Evolutionary conservation across 345 rosid genomes (phyloP).

Genomic region (Euphorbia peplus): DNA sequence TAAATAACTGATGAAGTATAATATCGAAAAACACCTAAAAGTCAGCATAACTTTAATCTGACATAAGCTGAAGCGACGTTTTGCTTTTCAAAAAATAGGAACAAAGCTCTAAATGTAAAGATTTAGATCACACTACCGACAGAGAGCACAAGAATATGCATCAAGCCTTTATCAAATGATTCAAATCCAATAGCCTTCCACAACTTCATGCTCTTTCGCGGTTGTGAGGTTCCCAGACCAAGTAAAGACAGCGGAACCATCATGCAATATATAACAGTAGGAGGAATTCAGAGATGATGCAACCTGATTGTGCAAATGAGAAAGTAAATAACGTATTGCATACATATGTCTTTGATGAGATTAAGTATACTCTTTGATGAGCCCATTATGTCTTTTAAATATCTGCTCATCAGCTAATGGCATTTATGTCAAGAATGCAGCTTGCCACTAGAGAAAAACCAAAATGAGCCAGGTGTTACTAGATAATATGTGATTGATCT

Average conservation of each 20-base stretch:
- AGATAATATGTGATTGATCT: background rate
- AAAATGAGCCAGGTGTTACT: background rate
- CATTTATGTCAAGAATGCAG: background rate
- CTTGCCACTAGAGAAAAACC: background rate
- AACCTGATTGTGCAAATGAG: conserved; percentile 42
- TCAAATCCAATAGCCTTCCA: conserved; percentile 94
- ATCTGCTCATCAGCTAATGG: background rate
- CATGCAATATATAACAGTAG: conserved; percentile 86
- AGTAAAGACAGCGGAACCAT: conserved; percentile 68
- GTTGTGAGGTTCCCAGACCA: conserved; percentile 89
- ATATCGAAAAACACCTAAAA: background rate
- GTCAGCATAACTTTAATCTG: background rate
- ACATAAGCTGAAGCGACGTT: background rate
- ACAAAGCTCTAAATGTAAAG: background rate
- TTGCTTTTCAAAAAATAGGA: background rate
- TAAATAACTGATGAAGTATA: no score
- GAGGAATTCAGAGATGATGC: conserved; percentile 87
- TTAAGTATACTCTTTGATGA: background rate
- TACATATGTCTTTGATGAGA: conserved; percentile 50
- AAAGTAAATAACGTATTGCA: conserved; percentile 58
- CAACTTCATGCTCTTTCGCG: conserved; percentile 71
- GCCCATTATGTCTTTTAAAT: background rate
- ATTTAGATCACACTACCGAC: conserved; percentile 5
- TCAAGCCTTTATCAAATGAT: conserved; percentile 90
- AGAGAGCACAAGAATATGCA: conserved; percentile 13